These are phyloP conservation scores for Poa pratensis DNA, from an alignment of 176 grass and related monocot genomes.

Conservation along the genomic window DNA sequence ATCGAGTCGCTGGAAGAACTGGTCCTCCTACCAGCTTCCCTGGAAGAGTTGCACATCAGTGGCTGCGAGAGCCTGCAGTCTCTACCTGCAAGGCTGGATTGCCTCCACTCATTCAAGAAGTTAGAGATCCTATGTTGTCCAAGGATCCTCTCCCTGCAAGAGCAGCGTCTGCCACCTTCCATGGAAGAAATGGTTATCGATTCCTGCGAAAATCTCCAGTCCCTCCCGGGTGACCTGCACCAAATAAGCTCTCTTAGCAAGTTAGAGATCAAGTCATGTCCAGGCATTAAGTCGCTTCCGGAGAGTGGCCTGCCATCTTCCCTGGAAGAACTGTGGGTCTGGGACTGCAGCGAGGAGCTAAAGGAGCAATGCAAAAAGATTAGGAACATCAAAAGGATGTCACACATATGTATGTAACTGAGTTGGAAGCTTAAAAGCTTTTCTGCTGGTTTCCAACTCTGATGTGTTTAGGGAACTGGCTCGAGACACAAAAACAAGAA, in stretches of 20 bases:
- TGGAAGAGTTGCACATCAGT: slow-evolving; percentile 31
- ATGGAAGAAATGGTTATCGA: slow-evolving; percentile 34
- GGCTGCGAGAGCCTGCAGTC: neutral
- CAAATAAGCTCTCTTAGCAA: slow-evolving; percentile 27
- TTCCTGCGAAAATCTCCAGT: slow-evolving; percentile 28
- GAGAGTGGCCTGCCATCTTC: slow-evolving; percentile 39
- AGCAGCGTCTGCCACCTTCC: slow-evolving; percentile 11
- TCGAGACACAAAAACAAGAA: neutral
- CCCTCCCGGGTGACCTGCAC: slow-evolving; percentile 29
- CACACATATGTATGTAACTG: slow-evolving; percentile 28
- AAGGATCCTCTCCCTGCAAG: slow-evolving; percentile 32
- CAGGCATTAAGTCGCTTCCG: slow-evolving; percentile 34
- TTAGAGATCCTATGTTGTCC: slow-evolving; percentile 22
- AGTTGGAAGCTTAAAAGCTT: neutral
- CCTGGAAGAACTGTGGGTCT: slow-evolving; percentile 23
- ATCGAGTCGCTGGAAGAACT: slow-evolving; percentile 21
- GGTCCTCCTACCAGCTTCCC: neutral
- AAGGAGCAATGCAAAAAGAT: slow-evolving; percentile 36
- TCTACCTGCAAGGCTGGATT: slow-evolving; percentile 29
- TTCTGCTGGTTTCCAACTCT: neutral
- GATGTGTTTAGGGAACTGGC: neutral
- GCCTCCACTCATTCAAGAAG: slow-evolving; percentile 14
- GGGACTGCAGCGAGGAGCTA: slow-evolving; percentile 39
- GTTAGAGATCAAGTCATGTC: slow-evolving; percentile 38
- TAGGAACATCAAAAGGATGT: slow-evolving; percentile 34